Conservation (phyloP, 2,329 filamentous ascomycete genomes). For the Cryphonectria radicalis region DNA sequence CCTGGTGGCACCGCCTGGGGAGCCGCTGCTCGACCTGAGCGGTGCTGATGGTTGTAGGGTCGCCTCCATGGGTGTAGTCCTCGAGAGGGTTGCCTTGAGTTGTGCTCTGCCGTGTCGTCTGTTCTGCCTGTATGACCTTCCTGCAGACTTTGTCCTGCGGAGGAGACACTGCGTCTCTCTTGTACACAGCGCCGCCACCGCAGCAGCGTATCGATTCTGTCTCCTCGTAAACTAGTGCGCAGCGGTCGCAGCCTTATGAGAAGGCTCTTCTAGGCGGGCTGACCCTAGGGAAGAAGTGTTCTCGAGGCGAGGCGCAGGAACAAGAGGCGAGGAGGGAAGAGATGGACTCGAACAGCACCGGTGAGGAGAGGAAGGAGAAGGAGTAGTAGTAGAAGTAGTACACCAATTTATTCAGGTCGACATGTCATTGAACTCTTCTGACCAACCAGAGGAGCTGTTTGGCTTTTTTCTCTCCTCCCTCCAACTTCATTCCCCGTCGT, state of each 20-base stretch:
- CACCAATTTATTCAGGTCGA: background rate
- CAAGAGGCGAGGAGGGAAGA: background rate
- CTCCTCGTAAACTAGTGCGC: background rate
- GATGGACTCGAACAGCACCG: background rate
- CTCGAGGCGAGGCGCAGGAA: background rate
- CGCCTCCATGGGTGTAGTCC: slow-evolving; percentile 16
- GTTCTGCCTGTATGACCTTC: background rate
- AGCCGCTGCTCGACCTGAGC: slow-evolving; percentile 16
- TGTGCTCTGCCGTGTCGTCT: background rate
- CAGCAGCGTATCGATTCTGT: background rate
- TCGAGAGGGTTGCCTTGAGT: background rate
- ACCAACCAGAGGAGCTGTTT: slow-evolving; percentile 5
- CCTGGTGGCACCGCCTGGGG: slow-evolving; percentile 8
- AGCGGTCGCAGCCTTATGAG: background rate
- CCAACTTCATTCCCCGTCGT: background rate
- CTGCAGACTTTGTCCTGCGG: background rate
- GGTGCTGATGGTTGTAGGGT: slow-evolving; percentile 13
- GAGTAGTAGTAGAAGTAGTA: background rate
- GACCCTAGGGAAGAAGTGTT: background rate
- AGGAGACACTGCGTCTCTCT: background rate
- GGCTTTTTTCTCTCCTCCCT: background rate
- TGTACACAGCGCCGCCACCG: background rate
- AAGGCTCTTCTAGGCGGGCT: background rate
- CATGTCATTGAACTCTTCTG: slow-evolving; percentile 11
- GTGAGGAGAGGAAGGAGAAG: background rate